phyloP scores from a whole-genome alignment of 2,329 filamentous ascomycete genomes.

The Sphaerostilbella broomeana region DNA sequence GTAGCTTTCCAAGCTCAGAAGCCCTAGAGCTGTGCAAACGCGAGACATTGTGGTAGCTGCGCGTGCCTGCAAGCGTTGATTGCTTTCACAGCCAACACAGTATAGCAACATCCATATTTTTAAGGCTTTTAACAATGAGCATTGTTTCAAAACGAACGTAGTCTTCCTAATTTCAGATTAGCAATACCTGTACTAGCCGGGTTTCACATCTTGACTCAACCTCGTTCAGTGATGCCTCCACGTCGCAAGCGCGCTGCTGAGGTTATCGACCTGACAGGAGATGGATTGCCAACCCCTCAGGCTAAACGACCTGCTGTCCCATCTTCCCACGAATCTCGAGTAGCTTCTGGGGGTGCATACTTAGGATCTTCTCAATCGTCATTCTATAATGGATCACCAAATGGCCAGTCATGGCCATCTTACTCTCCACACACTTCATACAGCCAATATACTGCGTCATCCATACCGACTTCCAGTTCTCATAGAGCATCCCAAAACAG shows the following conservation, averaged over 20 bases:
- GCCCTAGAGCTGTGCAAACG: too few species aligned
- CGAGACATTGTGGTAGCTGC: too few species aligned
- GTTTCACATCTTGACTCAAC: background rate
- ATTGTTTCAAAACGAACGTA: too few species aligned
- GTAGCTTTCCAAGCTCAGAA: too few species aligned
- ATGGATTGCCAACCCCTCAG: conserved; percentile 21
- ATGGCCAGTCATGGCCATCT: too few species aligned
- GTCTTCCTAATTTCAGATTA: too few species aligned
- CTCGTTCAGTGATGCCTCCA: conserved; percentile 11
- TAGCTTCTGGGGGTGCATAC: conserved; percentile 8
- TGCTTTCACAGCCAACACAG: background rate
- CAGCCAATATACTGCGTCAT: too few species aligned
- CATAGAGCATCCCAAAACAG: conserved; percentile 15
- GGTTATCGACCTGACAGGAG: conserved; percentile 37
- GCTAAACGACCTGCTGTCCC: conserved; percentile 23
- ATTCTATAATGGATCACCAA: too few species aligned
- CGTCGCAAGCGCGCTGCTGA: conserved; percentile 31
- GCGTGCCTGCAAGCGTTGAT: background rate
- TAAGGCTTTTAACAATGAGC: background rate
- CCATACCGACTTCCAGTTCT: too few species aligned
- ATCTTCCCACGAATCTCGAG: conserved; percentile 7
- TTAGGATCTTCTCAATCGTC: too few species aligned
- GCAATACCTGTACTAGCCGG: too few species aligned
- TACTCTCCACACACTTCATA: too few species aligned
- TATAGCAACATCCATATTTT: background rate